phyloP scores from a whole-genome alignment of 495 filamentous ascomycete genomes.

The Penicillium pulvis region DNA sequence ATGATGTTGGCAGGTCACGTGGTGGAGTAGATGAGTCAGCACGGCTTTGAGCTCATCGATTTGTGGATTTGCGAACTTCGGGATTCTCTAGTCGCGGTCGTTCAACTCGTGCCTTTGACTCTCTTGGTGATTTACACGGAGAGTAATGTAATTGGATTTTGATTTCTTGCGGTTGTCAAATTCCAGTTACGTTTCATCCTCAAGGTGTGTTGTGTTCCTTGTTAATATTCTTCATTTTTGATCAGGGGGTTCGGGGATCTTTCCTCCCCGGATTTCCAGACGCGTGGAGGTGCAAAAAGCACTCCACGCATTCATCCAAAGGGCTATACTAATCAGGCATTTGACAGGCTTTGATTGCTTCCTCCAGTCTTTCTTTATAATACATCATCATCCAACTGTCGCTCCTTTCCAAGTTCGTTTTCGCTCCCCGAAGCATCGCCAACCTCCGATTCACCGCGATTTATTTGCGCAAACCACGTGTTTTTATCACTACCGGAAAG shows the following conservation, averaged over 20 bases:
- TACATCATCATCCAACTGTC: background rate
- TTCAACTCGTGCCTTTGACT: background rate
- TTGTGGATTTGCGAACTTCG: background rate
- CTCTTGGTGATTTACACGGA: background rate
- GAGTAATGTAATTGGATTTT: background rate
- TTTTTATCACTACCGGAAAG: background rate
- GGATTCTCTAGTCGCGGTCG: background rate
- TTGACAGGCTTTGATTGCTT: background rate
- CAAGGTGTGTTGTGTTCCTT: background rate
- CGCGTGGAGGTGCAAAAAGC: constrained; percentile 15
- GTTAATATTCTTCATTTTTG: background rate
- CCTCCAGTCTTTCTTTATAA: background rate
- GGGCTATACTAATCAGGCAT: background rate
- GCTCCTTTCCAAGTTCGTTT: background rate
- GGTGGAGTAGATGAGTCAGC: constrained; percentile 36
- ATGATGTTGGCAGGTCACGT: constrained; percentile 47
- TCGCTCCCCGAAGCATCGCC: background rate
- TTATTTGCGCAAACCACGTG: background rate
- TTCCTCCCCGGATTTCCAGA: constrained; percentile 17
- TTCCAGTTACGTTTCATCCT: background rate
- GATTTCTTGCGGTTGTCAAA: background rate
- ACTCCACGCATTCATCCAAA: background rate
- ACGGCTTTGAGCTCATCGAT: constrained; percentile 12
- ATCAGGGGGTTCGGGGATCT: constrained; percentile 25
- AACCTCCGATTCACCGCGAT: background rate